Evolutionary conservation across 352 stramenopile species (phyloP), one percentile per base, ranked within the genome.

Genomic region (Peronospora tabacina): DNA sequence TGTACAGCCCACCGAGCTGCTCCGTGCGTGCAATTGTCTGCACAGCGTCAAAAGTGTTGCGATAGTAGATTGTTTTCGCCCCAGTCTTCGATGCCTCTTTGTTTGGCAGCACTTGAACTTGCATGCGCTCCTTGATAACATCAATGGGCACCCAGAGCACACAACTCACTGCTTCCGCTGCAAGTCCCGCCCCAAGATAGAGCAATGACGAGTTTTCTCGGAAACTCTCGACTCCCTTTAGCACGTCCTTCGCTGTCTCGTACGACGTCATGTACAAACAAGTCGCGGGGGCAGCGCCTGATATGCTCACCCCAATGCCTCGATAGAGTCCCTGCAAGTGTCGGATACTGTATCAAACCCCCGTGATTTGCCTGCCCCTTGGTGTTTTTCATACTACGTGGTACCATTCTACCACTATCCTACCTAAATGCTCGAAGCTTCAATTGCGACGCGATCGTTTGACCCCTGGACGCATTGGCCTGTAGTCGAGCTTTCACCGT

Each of bases 81-180:
- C 9, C 35, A 0, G 29, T 16, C 6, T 28, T 37, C 0, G 49
- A 50, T 7, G n/a, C n/a, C 1, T 24, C 35, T 5, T 38, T 29
- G 2, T n/a, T n/a, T n/a, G 51, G 17, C n/a, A 66, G 52, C 11
- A 49, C 52, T 59, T 98, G 94, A 20, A 99, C 89, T 81, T 99
- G 96, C 75, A 98, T 87, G 49, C 96, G 82, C 69, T 98, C 96
- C 61, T 99, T 99, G 28, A 98, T 84, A 29, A 99, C 95, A 60
- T 99, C 96, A 24, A 99, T 95, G n/a, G 96, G 96, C n/a, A 99
- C 95, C 75, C 95, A 99, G 15, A 99, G 69, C 26, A 98, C 79
- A 58, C 96, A 99, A 49, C 90, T 89, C 13, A 89, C 26, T 12
- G 78, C 73, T 49, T 92, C 81, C 2, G 81, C 81, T 6, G 82